Evolutionary conservation across 441 rosid species (phyloP), one percentile per base, ranked within the genome.

Genomic region (Omphalea diandra): DNA sequence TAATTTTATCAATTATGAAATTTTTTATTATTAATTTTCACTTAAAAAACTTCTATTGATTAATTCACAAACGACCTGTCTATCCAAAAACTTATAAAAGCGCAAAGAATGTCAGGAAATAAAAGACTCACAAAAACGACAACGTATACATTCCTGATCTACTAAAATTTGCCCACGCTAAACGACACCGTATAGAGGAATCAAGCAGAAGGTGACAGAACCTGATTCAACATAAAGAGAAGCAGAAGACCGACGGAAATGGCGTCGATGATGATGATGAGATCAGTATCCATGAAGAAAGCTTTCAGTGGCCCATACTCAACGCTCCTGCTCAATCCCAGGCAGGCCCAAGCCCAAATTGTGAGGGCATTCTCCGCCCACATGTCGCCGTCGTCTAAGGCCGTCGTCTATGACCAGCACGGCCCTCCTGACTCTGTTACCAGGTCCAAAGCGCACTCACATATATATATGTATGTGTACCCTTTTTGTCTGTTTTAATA

Each of bases 351-450:
- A 50, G 56, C 62, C 65, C 75, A 71, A 56, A 53, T 58, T 1
- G 12, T 79, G 0, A 78, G 87, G 74, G 73, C 90, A n/a, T 85
- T 85, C 77, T 83, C 97, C 2, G 81, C 85, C 11, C 53, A 82
- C 63, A 79, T 84, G 84, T 91, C 97, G 9, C 97, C 98, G 77
- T 93, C 96, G 33, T 89, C 97, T 18, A 92, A 76, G 71, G 96
- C 96, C 60, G 84, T 89, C 60, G 83, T 88, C 40, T 94, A 94
- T 88, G 93, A 94, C 47, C 87, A 80, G 57, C 93, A 89, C 22
- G 97, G 97, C 63, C 80, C 90, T 27, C 93, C 97, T 6, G 96
- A 89, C 76, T 71, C 90, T 1, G 96, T 94, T 72, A 86, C 89
- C 66, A 86, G 89, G 93, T 91, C 59, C 7, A 5, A 24, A n/a